A percentile compares a stretch with the other conserved stretches of the same genome.
phyloP scores from a whole-genome alignment of 176 grass and related monocot genomes.

The Carex pumila region DNA sequence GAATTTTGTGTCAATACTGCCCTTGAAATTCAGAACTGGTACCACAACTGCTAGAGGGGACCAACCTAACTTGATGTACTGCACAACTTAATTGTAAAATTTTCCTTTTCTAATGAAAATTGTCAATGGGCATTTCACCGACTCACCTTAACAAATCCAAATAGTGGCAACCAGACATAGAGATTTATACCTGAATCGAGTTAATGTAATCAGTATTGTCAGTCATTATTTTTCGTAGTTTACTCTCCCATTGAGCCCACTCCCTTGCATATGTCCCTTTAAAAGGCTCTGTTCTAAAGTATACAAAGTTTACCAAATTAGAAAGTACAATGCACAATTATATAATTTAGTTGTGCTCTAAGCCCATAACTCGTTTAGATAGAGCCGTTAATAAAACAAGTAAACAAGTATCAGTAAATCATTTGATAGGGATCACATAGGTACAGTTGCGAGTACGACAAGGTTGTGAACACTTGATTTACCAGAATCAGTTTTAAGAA shows the following conservation, averaged over 20 bases:
- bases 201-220: conserved; percentile 69
- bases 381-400: conserved; percentile 9
- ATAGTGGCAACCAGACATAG: neutral
- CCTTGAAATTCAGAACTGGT: too few species aligned
- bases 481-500: neutral
- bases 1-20: too few species aligned
- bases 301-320: neutral
- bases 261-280: conserved; percentile 92
- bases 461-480: neutral
- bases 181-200: conserved; percentile 67
- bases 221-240: conserved; percentile 43
- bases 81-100: too few species aligned
- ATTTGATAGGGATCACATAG: neutral
- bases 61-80: too few species aligned
- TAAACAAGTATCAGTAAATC: neutral
- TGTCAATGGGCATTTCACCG: too few species aligned
- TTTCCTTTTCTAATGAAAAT: too few species aligned
- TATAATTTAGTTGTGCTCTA: conserved; percentile 29
- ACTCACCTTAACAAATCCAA: neutral
- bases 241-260: conserved; percentile 83
- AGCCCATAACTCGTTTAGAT: conserved; percentile 14
- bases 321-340: neutral
- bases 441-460: neutral
- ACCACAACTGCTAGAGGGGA: too few species aligned
- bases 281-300: conserved; percentile 61